Evolutionary conservation across 805 yeast species (phyloP).

Genomic region (Sugiyamaella boreocaroliniensis): DNA sequence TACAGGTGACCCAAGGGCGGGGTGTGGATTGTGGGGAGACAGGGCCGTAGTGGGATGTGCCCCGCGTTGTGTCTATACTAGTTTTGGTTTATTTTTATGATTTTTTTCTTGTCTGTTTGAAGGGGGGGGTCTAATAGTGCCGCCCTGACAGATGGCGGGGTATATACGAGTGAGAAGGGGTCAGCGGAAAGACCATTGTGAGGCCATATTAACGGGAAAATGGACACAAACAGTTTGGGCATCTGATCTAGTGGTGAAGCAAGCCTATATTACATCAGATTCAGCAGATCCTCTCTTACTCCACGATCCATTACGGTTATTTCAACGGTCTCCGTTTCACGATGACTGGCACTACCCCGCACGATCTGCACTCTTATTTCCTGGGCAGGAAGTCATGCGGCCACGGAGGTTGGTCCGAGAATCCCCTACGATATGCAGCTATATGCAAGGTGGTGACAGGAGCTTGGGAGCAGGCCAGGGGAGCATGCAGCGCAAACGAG

Average conservation of each 20-base stretch:
- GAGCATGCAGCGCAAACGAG: not conserved
- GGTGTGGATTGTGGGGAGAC: not conserved
- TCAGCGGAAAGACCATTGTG: not conserved
- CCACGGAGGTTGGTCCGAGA: not conserved
- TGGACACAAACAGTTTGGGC: too few species aligned
- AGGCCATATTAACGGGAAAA: not conserved
- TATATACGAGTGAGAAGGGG: not conserved
- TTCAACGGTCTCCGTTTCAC: too few species aligned
- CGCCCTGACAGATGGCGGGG: not conserved
- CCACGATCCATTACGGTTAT: too few species aligned
- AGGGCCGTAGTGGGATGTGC: not conserved
- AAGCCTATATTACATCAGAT: too few species aligned
- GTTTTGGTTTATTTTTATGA: too few species aligned
- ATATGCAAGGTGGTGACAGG: not conserved
- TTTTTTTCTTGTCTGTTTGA: too few species aligned
- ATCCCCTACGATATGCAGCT: not conserved
- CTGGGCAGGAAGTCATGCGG: not conserved
- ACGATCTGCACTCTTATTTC: not conserved
- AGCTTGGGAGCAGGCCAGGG: not conserved
- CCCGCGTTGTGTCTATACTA: not conserved
- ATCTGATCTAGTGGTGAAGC: too few species aligned
- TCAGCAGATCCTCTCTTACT: too few species aligned
- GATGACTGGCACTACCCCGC: not conserved
- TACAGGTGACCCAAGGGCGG: not conserved
- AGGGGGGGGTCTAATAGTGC: not conserved